A percentile compares a stretch with the other conserved stretches of the same genome.
Evolutionary conservation across 75 land plant species (phyloP).

Genomic region (Chamaecyparis obtusa): DNA sequence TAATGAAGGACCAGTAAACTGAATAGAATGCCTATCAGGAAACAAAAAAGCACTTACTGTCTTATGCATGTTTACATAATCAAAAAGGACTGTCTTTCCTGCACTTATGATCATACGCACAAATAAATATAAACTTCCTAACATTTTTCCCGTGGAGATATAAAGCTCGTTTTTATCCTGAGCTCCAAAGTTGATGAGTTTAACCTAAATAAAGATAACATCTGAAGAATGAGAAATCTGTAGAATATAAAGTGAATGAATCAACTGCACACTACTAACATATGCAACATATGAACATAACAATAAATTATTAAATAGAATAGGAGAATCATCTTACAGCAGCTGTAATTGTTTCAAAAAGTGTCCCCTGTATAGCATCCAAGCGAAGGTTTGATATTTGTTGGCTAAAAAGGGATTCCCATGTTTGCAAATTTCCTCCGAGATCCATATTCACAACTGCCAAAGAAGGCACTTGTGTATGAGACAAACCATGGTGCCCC

Average conservation of each 20-base stretch:
- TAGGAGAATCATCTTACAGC: conserved; percentile 25
- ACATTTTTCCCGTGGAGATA: conserved; percentile 15
- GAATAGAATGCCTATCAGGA: neutral
- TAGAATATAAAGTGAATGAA: neutral
- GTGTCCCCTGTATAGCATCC: conserved; percentile 34
- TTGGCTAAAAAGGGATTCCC: conserved; percentile 33
- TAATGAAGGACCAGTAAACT: neutral
- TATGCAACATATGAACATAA: neutral
- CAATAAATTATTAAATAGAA: neutral
- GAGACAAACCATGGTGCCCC: neutral
- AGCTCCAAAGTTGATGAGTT: conserved; percentile 19
- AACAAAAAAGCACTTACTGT: conserved; percentile 40
- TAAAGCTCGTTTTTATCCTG: neutral
- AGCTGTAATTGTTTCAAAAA: conserved; percentile 21
- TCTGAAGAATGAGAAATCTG: neutral
- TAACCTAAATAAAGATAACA: conserved; percentile 25
- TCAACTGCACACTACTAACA: neutral
- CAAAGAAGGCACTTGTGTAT: conserved; percentile 1
- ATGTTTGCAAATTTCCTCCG: conserved; percentile 32
- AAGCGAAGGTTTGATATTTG: conserved; percentile 33
- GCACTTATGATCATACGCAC: conserved; percentile 45
- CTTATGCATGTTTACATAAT: conserved; percentile 62
- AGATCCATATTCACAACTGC: neutral
- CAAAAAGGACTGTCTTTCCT: conserved; percentile 50
- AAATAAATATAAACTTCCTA: conserved; percentile 31